Base-by-base conservation (phyloP, 1,139 yeast genomes). In the Blastobotrys niveus region DNA sequence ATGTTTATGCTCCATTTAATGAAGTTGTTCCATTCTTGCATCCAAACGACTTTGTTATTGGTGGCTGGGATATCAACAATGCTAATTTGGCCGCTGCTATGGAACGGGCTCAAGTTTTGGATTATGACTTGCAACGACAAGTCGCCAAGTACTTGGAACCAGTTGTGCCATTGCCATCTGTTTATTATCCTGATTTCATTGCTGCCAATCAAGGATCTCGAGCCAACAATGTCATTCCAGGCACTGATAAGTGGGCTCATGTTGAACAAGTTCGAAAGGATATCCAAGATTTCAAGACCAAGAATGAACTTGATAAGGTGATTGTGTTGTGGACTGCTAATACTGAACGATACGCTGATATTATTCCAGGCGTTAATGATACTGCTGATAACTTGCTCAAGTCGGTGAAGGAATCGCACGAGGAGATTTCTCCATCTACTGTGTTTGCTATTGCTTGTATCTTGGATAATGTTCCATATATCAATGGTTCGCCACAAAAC, bases 401-500 rank as follows among this genome's bases (percentile, higher is more conserved):
- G 51, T 66, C 95, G 31, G 80, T 88, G 66, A 87, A 86, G 70
- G 66, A 65, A 39, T 86, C 84, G 59, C 95, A 89, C 63, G 73
- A 68, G 33, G 96, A 89, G 70, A 77, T 89, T 54, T 77, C 95
- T 38, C 96, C 96, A 52, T 85, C 95, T 21, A 87, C 96, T 19
- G 66, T 89, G 51, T 89, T 89, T 61, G 96, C 96, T 6, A 86
- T 87, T 56, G 97, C 97, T 22, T 80, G 87, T 48, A 89, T 89
- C 57, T 74, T 89, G 62, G 96, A 89, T 65, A 75, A 79, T 39
- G 79, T 81, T 49, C 94, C 96, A 47, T 89, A 87, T 71, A 85
- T 89, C 66, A 89, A 89, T 62, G 97, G 97, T 40, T 87, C 96
- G 32, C 97, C 97, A 48, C 97, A 89, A 70, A 89, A 89, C 73